Base-by-base conservation (phyloP, 1,284 basidiomycete species). In the Entoloma clypeatum region DNA sequence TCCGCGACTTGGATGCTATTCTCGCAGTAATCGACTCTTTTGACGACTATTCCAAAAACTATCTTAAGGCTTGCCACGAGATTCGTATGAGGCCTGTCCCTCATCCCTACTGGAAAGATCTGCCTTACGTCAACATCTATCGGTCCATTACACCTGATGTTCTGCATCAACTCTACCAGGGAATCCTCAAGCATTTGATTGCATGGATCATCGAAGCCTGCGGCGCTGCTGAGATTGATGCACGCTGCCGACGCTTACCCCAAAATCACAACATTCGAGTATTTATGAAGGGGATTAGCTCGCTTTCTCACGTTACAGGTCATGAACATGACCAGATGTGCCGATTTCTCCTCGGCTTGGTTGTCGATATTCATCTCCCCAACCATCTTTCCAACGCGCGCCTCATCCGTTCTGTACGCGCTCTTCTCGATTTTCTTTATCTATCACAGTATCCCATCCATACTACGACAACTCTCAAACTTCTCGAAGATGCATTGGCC, bases 81-180 rank as follows among this genome's bases (percentile, higher is more conserved):
- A n/a, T n/a, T n/a, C n/a, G n/a, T n/a, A n/a, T n/a, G n/a, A 54
- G 55, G 22, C 51, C 54, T 1, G 32, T 54, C n/a, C 24, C 36
- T 8, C 45, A 51, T 34, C 60, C 57, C 9, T 61, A 59, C 44
- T 62, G 58, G 57, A 41, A 49, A 23, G 26, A 49, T 13, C 47
- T 58, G 8, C 55, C 55, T 6, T 50, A 51, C 37, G 14, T 31
- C 8, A 46, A 63, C 41, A 56, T 61, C 10, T 57, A 45, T 33
- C 39, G 44, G 0, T 40, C 50, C 1, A 49, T 63, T n/a, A 53
- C 54, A 2, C 59, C 60, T n/a, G 57, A 63, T 33, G 36, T 61
- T 22, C 48, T 64, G 1, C 61, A 63, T 39, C 55, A 59, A 30
- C 44, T 59, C 21, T 46, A 29, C 13, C 13, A 36, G 10, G 22